Evolutionary conservation across 2,329 filamentous ascomycete genomes (phyloP), one percentile per base, ranked within the genome.

Genomic region (Teratosphaeria destructans): DNA sequence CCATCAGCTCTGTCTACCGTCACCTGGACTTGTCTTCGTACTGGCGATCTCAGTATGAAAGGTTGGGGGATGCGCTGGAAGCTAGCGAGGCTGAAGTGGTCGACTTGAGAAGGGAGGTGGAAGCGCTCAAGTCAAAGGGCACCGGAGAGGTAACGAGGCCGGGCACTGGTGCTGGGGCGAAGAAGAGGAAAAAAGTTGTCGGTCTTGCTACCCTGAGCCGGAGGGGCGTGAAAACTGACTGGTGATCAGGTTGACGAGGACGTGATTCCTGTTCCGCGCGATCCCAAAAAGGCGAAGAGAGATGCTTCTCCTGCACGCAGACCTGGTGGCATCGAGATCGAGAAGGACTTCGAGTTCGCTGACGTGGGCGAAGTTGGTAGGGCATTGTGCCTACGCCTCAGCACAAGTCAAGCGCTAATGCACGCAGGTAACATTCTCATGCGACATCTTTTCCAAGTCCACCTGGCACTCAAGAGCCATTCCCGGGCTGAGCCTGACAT

Each of bases 11-110:
- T 16, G 55, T 62, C 0, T 64, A 70, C 49, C 68, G 65, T 10
- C 72, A 76, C 54, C 65, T 79, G 26, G 74, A 78, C 59, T 67
- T 73, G 14, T 72, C 73, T 11, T 64, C 71, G 3, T 77, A 72
- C 59, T 78, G 75, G 76, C 65, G 66, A 1, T 59, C 65, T 1
- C 64, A 71, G 54, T 68, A 64, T 47, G 67, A 70, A 55, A 63
- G 66, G 5, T 57, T 58, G n/a, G 63, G 64, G 35, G 61, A 56
- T 4, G 62, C 56, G 6, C 49, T 65, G 12, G 56, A 61, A 12
- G 57, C 55, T 26, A 54, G 62, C n/a, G 61, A 71, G 39, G 61
- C 59, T 8, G 61, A 67, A 55, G 56, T 57, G 23, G n/a, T 57
- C n/a, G 63, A 67, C 14, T 58, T 69, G 29, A 60, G 60, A n/a